Evolutionary conservation across 345 rosid species (phyloP).

Genomic region (Excoecaria cochinchinensis): DNA sequence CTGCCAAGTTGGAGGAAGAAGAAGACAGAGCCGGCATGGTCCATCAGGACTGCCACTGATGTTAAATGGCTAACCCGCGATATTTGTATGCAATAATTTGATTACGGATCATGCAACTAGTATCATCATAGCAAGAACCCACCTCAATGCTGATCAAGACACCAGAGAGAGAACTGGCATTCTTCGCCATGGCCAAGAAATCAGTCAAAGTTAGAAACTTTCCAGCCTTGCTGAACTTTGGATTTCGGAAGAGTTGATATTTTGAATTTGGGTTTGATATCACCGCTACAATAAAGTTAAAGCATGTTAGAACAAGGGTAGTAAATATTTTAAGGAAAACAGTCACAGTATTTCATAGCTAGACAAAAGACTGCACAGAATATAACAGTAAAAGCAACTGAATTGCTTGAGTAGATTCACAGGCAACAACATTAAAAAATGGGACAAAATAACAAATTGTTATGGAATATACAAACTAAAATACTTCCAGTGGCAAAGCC

Average conservation of each 20-base stretch:
- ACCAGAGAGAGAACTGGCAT: conserved; percentile 61
- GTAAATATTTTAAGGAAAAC: not conserved
- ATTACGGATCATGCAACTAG: not conserved
- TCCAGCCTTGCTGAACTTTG: conserved; percentile 46
- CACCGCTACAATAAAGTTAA: conserved; percentile 43
- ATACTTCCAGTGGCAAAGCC: not conserved
- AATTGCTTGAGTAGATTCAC: not conserved
- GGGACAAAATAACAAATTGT: not conserved
- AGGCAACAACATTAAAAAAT: not conserved
- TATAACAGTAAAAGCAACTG: conserved; percentile 1
- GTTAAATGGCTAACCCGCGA: no score
- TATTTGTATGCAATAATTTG: not conserved
- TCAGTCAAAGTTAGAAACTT: conserved; percentile 49
- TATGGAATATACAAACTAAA: not conserved
- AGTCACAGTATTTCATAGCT: not conserved
- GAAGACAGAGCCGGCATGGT: not conserved
- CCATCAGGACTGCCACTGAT: not conserved
- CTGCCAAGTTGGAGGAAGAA: not conserved
- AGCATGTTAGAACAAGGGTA: not conserved
- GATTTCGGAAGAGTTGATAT: conserved; percentile 51
- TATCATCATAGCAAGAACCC: conserved; percentile 25
- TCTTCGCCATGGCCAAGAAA: conserved; percentile 65
- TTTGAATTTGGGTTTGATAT: conserved; percentile 50
- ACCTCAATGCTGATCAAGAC: conserved; percentile 87
- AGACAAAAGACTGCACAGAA: not conserved